phyloP scores from a whole-genome alignment of 352 stramenopile genomes.

The Peronospora tabacina region DNA sequence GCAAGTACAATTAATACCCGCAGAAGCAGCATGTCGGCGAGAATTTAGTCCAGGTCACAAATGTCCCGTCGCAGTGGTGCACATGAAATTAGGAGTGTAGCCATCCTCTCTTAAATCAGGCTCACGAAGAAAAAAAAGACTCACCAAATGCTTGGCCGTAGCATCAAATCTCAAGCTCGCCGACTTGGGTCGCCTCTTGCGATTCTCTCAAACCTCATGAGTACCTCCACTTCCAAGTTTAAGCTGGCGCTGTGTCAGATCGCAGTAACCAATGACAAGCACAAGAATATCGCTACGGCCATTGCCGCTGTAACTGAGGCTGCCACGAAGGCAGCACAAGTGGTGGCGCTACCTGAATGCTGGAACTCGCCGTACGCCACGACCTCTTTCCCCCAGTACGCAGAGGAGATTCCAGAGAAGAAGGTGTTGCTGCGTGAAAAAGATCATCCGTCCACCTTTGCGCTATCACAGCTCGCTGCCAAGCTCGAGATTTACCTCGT shows the following conservation, averaged over 20 bases:
- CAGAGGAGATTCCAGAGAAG: constrained; percentile 89
- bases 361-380: constrained; percentile 98
- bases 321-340: constrained; percentile 67
- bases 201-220: constrained; percentile 33
- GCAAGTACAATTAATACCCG: constrained; percentile 2
- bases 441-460: constrained; percentile 77
- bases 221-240: constrained; percentile 47
- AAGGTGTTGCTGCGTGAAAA: constrained; percentile 45
- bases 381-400: constrained; percentile 95
- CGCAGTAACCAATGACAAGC: constrained; percentile 83
- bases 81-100: constrained; percentile 3
- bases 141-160: constrained; percentile 16
- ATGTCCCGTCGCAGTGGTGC: constrained; percentile 7
- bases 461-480: constrained; percentile 87
- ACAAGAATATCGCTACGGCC: constrained; percentile 76
- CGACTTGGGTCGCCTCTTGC: constrained; percentile 15
- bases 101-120: constrained; percentile 1
- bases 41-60: constrained; percentile 4
- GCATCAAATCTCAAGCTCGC: constrained; percentile 27
- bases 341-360: constrained; percentile 92
- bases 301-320: constrained; percentile 56
- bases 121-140: background rate
- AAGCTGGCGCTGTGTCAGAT: constrained; percentile 95
- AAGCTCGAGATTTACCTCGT: constrained; percentile 91
- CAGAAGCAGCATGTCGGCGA: constrained; percentile 18